These are phyloP conservation scores for Kluyveromyces nonfermentans DNA, from an alignment of 805 yeast genomes.

Conservation along the genomic window DNA sequence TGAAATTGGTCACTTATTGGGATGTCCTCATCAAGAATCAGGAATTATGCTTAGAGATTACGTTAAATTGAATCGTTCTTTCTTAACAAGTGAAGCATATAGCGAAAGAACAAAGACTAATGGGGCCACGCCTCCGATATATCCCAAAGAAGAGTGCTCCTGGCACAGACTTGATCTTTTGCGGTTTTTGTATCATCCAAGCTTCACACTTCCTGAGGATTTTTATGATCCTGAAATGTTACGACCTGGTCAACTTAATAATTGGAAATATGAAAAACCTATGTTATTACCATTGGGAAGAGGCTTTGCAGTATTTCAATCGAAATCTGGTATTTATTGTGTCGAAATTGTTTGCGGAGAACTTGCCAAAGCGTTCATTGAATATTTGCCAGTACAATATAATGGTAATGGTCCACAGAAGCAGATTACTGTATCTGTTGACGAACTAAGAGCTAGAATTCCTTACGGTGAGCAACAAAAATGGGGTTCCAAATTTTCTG, in stretches of 20 bases:
- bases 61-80: constrained; percentile 68
- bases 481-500: constrained; percentile 24
- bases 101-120: constrained; percentile 43
- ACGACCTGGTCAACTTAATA: constrained; percentile 28
- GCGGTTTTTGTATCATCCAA: constrained; percentile 72
- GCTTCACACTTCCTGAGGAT: constrained; percentile 66
- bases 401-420: constrained; percentile 56
- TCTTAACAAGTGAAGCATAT: constrained; percentile 57
- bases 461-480: constrained; percentile 26
- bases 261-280: constrained; percentile 27
- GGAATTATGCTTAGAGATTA: constrained; percentile 92
- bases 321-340: constrained; percentile 61
- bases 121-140: constrained; percentile 40
- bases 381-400: constrained; percentile 45
- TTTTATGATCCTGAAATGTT: constrained; percentile 35
- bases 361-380: constrained; percentile 42
- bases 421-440: constrained; percentile 40
- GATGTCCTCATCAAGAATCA: constrained; percentile 83
- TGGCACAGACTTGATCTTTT: constrained; percentile 81
- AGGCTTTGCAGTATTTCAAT: constrained; percentile 37
- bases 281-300: constrained; percentile 37
- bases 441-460: constrained; percentile 32
- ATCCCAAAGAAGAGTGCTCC: constrained; percentile 59
- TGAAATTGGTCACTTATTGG: constrained; percentile 85
- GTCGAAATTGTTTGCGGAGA: constrained; percentile 62